Percentiles rank a stretch among this genome's conserved stretches.
These are phyloP conservation scores for Claviceps pusilla DNA, from an alignment of 2,329 filamentous ascomycete genomes.

Conservation along the genomic window DNA sequence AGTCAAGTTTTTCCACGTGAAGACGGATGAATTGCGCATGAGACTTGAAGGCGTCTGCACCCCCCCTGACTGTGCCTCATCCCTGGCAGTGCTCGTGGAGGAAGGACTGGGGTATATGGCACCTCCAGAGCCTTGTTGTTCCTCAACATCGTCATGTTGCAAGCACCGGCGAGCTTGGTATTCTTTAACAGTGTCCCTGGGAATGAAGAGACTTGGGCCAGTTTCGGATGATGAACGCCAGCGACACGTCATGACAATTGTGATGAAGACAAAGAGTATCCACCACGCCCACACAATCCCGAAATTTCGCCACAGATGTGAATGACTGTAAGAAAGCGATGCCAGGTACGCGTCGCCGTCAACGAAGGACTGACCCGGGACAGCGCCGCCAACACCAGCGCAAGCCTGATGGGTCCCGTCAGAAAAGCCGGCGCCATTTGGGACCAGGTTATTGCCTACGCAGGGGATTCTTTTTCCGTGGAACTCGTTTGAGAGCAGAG, in stretches of 20 bases:
- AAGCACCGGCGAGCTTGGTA: constrained; percentile 18
- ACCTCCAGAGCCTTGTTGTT: constrained; percentile 15
- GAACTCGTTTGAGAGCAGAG: constrained; percentile 57
- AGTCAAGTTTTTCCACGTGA: constrained; percentile 59
- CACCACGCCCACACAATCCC: constrained; percentile 50
- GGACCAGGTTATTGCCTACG: constrained; percentile 33
- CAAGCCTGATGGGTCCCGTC: constrained; percentile 33
- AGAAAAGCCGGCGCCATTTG: constrained; percentile 32
- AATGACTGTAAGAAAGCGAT: constrained; percentile 36
- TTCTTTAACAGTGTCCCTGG: constrained; percentile 35
- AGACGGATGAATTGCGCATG: constrained; percentile 49
- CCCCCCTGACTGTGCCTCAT: neutral
- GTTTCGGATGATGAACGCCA: constrained; percentile 41
- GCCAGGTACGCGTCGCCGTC: constrained; percentile 43
- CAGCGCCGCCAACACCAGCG: constrained; percentile 42
- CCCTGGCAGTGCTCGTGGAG: neutral
- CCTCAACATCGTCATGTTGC: constrained; percentile 34
- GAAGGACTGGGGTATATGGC: constrained; percentile 1
- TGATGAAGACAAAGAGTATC: constrained; percentile 42
- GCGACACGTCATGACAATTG: constrained; percentile 38
- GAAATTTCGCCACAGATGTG: constrained; percentile 44
- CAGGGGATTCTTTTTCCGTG: constrained; percentile 39
- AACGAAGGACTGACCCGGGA: constrained; percentile 30
- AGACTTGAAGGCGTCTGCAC: constrained; percentile 20
- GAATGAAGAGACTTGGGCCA: constrained; percentile 43